Percentiles rank a stretch among this genome's conserved stretches.
These are phyloP conservation scores for Tetracladium marchalianum DNA, from an alignment of 495 filamentous ascomycete species.

Conservation along the genomic window DNA sequence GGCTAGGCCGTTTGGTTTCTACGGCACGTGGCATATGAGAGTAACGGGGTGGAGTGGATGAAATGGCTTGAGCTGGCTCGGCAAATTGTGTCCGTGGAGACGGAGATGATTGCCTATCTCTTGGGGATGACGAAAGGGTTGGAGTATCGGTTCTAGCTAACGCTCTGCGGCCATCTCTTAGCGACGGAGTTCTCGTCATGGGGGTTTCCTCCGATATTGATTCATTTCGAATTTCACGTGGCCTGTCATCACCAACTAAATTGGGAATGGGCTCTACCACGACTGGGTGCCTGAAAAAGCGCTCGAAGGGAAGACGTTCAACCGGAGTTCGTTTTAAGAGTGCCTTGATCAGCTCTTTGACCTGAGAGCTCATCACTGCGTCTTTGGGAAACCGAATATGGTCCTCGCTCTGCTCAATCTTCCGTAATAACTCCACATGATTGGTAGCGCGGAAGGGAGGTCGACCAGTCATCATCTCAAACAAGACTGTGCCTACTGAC, in stretches of 20 bases:
- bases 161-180: slow-evolving; percentile 1
- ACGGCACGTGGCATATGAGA: neutral
- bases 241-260: slow-evolving; percentile 64
- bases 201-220: slow-evolving; percentile 6
- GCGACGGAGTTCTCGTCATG: slow-evolving; percentile 11
- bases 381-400: slow-evolving; percentile 73
- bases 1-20: slow-evolving; percentile 23
- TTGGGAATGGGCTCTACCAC: slow-evolving; percentile 75
- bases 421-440: slow-evolving; percentile 86
- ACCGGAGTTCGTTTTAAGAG: slow-evolving; percentile 79
- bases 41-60: slow-evolving; percentile 15
- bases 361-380: slow-evolving; percentile 55
- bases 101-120: slow-evolving; percentile 7
- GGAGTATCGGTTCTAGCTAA: neutral
- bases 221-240: slow-evolving; percentile 24
- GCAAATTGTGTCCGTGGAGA: slow-evolving; percentile 5
- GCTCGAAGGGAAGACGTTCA: slow-evolving; percentile 71
- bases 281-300: slow-evolving; percentile 68
- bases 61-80: slow-evolving; percentile 6
- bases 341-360: slow-evolving; percentile 71
- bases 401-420: slow-evolving; percentile 80
- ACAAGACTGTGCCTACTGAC: slow-evolving; percentile 92
- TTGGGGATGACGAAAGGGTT: slow-evolving; percentile 12
- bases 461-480: slow-evolving; percentile 86
- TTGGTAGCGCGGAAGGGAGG: slow-evolving; percentile 89